Evolutionary conservation across 768 basidiomycete species (phyloP), one percentile per base, ranked within the genome.

Genomic region (Boletus subparvulus): DNA sequence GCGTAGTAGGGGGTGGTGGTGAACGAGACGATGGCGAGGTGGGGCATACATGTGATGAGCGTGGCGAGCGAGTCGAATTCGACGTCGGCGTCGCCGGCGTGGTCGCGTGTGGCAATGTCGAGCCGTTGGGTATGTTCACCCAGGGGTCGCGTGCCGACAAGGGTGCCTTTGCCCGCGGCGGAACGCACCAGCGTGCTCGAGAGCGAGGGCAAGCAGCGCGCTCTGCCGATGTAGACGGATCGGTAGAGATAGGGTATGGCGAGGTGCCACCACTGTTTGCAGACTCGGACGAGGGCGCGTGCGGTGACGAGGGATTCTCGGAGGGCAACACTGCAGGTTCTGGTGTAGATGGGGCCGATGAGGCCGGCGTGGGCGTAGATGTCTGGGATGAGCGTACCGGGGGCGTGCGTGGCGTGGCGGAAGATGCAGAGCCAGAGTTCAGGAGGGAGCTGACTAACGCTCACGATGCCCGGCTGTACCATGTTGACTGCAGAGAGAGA

Each of bases 191-290:
- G 21, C 1, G 62, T 51, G 30, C 6, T 50, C 10, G 47, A 55
- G 24, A 72, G 65, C 13, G 67, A 67, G 14, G 48, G 24, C 9
- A 71, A 14, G 47, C 44, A 64, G 26, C 58, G 61, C 14, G 35
- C 50, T 30, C 61, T 61, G 3, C 65, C 57, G 3, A 71, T 55
- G 33, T 61, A 65, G 2, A 71, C 52, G 13, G 70, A 65, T 36
- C 46, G 48, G 40, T 72, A 69, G 37, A 71, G 69, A 40, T 41
- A 55, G 3, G 60, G 61, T 13, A 52, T 40, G 24, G 70, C 65
- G 32, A 72, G 49, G 42, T 66, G 55, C 60, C 62, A 68, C 69
- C 69, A 71, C 49, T 55, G 62, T 46, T 47, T 70, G 57, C 67
- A 72, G 37, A 71, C 70, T 8, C 65, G 63, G 2, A 72, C 70